Percentiles rank a stretch among this genome's conserved stretches.
Conservation (phyloP, 179 eudicot genomes). For the Gypsophila paniculata region DNA sequence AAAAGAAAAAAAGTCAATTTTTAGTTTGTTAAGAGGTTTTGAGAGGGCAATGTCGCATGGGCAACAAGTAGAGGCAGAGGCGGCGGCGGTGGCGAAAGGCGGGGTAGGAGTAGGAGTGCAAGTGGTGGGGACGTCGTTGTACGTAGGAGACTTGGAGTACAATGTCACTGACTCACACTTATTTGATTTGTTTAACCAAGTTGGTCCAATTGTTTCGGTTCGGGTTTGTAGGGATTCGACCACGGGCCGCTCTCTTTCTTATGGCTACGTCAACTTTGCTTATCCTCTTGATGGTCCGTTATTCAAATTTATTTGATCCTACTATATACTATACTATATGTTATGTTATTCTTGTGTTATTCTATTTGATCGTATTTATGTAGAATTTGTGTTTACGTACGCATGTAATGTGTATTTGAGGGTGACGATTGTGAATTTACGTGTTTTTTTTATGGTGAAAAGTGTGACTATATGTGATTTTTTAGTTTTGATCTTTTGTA, state of each 20-base stretch:
- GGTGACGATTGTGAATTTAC: too few relatives aligned
- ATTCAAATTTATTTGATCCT: not conserved
- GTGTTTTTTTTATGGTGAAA: too few relatives aligned
- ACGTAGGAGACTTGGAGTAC: slow-evolving; percentile 48
- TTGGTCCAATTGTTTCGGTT: slow-evolving; percentile 41
- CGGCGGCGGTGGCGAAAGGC: slow-evolving; percentile 35
- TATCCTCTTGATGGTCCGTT: slow-evolving; percentile 30
- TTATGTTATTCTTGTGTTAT: too few relatives aligned
- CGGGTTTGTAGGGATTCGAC: slow-evolving; percentile 39
- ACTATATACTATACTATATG: too few relatives aligned
- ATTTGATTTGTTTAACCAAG: slow-evolving; percentile 35
- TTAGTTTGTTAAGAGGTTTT: too few relatives aligned
- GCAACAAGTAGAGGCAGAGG: slow-evolving; percentile 15
- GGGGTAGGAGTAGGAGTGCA: slow-evolving; percentile 29
- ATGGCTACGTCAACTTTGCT: slow-evolving; percentile 41
- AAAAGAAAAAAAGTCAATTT: too few relatives aligned
- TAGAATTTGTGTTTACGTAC: too few relatives aligned
- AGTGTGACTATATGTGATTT: too few relatives aligned
- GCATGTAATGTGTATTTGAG: too few relatives aligned
- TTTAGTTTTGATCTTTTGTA: too few relatives aligned
- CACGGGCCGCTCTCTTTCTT: slow-evolving; percentile 40
- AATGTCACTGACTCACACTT: slow-evolving; percentile 38
- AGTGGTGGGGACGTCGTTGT: slow-evolving; percentile 36
- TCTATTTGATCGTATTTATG: too few relatives aligned
- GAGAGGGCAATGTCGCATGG: not conserved